Evolutionary conservation across 495 filamentous ascomycete genomes (phyloP), one percentile per base, ranked within the genome.

Genomic region (Penicillium egyptiacum): DNA sequence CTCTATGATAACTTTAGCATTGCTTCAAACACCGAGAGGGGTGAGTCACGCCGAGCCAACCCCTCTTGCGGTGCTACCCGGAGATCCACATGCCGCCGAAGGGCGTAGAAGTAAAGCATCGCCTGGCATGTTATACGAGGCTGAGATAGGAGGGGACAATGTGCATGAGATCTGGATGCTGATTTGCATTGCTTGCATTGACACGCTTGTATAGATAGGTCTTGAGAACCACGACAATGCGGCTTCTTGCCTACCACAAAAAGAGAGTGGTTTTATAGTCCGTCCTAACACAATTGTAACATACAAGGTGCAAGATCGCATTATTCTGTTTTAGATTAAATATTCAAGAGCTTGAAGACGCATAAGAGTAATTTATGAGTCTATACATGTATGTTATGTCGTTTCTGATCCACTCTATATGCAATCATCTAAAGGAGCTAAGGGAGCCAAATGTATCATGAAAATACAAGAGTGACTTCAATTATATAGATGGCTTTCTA

Each of bases 61-160:
- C 16, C n/a, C 35, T 39, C 33, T 26, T 39, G 28, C 26, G 40
- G 9, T 44, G 26, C 26, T 53, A 44, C 11, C 40, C 51, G 51
- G 19, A 53, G 51, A 43, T 53, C 51, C 51, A 53, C 51, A 53
- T 53, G 51, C 19, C 51, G 19, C 41, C 40, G 19, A 44, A 53
- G 40, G 51, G 51, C 51, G 51, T 53, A 20, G 8, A 43, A 16
- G 19, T 45, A 9, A 2, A 17, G 9, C 0, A 39, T 39, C 33
- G 33, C 4, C 14, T 39, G 35, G 35, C 35, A 3, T n/a, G 14
- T 37, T 14, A 37, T 39, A 8, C 6, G n/a, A n/a, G 7, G n/a
- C 3, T 39, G n/a, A 39, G 35, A 39, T 17, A 3, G 35, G 14
- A n/a, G 33, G 14, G 16, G 10, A 5, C 12, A 16, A 39, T 39